phyloP scores from a whole-genome alignment of 768 basidiomycete genomes.

The Lactarius akahatsu region DNA sequence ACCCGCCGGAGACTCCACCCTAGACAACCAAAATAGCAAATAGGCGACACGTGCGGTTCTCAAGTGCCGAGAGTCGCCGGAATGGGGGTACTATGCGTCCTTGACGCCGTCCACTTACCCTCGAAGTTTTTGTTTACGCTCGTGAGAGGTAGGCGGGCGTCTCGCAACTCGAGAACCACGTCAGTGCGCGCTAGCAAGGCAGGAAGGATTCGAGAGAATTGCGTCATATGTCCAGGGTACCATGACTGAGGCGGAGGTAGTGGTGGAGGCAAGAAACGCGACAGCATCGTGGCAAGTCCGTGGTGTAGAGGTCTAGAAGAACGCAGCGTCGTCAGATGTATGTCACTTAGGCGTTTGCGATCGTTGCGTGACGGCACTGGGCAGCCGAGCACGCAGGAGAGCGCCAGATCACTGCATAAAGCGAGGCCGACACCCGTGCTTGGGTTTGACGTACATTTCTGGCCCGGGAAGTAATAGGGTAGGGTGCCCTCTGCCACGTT shows the following conservation, averaged over 20 bases:
- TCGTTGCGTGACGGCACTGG: constrained; percentile 15
- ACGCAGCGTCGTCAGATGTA: constrained; percentile 10
- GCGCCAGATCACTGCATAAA: constrained; percentile 5
- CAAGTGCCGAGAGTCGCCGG: constrained; percentile 10
- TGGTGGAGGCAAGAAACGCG: constrained; percentile 42
- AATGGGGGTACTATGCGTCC: constrained; percentile 8
- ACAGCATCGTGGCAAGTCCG: constrained; percentile 35
- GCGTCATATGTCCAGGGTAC: constrained; percentile 96
- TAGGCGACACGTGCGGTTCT: constrained; percentile 6
- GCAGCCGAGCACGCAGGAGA: neutral
- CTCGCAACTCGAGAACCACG: constrained; percentile 92
- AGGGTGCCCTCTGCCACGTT: constrained; percentile 14
- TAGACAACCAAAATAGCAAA: constrained; percentile 11
- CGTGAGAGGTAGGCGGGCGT: constrained; percentile 89
- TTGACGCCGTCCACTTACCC: constrained; percentile 48
- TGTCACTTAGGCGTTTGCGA: constrained; percentile 22
- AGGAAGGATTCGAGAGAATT: constrained; percentile 77
- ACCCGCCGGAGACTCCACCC: constrained; percentile 13
- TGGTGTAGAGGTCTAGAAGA: constrained; percentile 10
- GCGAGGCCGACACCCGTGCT: neutral
- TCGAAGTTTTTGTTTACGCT: constrained; percentile 91
- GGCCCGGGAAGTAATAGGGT: constrained; percentile 4
- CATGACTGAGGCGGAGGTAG: constrained; percentile 82
- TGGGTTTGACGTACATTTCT: constrained; percentile 24
- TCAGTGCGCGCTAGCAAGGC: constrained; percentile 76